phyloP scores from a whole-genome alignment of 139 green algal species.

The Closterium sp. region DNA sequence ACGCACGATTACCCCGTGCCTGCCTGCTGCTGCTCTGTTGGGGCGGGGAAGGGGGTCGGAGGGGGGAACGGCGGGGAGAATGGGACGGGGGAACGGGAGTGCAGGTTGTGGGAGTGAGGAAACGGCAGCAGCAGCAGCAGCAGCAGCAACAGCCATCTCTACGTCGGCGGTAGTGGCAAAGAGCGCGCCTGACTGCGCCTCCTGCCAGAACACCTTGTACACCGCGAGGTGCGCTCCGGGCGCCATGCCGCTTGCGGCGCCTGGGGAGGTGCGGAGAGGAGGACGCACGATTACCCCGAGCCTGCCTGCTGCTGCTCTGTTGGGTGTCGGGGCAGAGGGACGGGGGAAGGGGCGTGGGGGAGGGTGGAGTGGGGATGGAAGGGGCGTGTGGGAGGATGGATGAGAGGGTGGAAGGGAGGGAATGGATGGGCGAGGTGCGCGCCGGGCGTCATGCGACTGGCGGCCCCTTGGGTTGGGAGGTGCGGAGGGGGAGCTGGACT shows the following conservation, averaged over 20 bases:
- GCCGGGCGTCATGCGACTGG: background rate
- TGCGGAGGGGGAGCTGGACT: no score
- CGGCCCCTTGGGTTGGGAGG: background rate
- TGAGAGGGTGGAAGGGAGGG: no score
- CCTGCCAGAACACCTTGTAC: conserved; percentile 21
- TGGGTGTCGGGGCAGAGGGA: background rate
- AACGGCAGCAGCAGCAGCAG: no score
- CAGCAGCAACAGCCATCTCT: no score
- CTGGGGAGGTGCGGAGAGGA: background rate
- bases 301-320: background rate
- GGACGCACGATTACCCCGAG: background rate
- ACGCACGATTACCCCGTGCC: background rate
- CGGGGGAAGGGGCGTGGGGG: background rate
- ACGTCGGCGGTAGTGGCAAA: background rate
- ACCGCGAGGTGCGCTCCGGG: background rate
- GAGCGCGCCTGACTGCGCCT: background rate
- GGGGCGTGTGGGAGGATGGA: no score
- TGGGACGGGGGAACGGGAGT: background rate
- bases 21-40: background rate
- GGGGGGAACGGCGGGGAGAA: no score
- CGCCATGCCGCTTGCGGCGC: conserved; percentile 4
- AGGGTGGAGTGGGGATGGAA: background rate
- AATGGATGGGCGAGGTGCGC: conserved; percentile 8
- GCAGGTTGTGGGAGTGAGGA: no score
- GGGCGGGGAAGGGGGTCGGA: background rate